These are phyloP conservation scores for Collybia sp. DNA, from an alignment of 768 basidiomycete species.

Conservation along the genomic window DNA sequence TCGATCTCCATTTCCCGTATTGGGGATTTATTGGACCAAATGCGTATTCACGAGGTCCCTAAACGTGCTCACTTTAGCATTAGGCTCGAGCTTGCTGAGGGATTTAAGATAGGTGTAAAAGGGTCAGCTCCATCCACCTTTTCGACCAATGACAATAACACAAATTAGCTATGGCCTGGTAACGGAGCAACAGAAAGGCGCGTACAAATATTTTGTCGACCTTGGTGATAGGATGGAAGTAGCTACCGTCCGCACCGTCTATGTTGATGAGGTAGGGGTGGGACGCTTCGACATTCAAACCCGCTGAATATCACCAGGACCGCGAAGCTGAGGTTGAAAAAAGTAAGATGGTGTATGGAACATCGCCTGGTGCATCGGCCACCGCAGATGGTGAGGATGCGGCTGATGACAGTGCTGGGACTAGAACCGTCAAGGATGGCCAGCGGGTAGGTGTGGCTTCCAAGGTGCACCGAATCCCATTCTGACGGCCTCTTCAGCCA, in stretches of 20 bases:
- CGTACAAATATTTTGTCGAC: constrained; percentile 81
- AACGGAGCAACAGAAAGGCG: constrained; percentile 81
- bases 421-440: constrained; percentile 43
- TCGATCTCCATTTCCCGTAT: constrained; percentile 75
- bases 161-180: constrained; percentile 74
- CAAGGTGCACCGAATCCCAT: background rate
- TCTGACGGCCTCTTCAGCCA: constrained; percentile 37
- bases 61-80: constrained; percentile 82
- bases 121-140: constrained; percentile 43
- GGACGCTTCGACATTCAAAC: background rate
- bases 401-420: constrained; percentile 28
- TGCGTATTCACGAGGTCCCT: constrained; percentile 76
- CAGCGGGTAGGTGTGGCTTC: constrained; percentile 38
- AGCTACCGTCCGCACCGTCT: constrained; percentile 62
- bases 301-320: constrained; percentile 22
- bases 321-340: constrained; percentile 42
- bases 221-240: constrained; percentile 75
- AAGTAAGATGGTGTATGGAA: constrained; percentile 40
- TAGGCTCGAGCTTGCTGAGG: constrained; percentile 74
- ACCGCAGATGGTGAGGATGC: constrained; percentile 32
- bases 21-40: constrained; percentile 73
- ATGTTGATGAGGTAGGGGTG: constrained; percentile 66
- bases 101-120: constrained; percentile 75
- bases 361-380: constrained; percentile 28
- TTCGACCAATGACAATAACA: background rate